These are phyloP conservation scores for Tetrastigma voinierianum DNA, from an alignment of 164 flowering plant species.

Conservation along the genomic window DNA sequence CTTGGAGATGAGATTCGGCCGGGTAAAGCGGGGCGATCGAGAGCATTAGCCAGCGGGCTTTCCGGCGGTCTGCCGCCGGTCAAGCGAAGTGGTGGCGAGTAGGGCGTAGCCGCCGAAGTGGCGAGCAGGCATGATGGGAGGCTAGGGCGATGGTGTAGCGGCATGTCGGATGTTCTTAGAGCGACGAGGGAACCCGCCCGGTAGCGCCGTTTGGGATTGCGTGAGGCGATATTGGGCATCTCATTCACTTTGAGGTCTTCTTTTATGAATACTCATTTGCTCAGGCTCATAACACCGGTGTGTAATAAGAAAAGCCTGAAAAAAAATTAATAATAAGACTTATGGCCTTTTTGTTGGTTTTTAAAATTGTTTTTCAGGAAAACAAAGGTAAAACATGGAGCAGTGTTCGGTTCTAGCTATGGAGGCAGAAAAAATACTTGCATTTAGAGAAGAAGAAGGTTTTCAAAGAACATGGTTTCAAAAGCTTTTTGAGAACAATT, in stretches of 20 bases:
- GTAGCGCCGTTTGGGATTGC: slow-evolving; percentile 41
- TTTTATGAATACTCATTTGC: slow-evolving; percentile 44
- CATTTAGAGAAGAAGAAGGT: too few species aligned
- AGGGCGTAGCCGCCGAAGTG: slow-evolving; percentile 48
- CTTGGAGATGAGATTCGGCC: slow-evolving; percentile 47
- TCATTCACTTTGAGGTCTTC: slow-evolving; percentile 37
- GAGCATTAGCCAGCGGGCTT: slow-evolving; percentile 52
- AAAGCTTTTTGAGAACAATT: too few species aligned
- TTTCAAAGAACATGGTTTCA: too few species aligned
- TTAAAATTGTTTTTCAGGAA: too few species aligned
- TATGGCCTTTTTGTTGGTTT: too few species aligned
- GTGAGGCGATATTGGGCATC: slow-evolving; percentile 27
- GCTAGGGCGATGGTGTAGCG: slow-evolving; percentile 50
- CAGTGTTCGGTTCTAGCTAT: too few species aligned
- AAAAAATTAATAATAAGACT: too few species aligned
- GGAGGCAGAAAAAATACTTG: too few species aligned
- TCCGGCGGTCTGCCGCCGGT: slow-evolving; percentile 50
- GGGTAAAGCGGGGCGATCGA: slow-evolving; percentile 62
- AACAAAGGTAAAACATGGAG: too few species aligned
- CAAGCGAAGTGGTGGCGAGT: slow-evolving; percentile 35
- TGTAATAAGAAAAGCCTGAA: slow-evolving; percentile 13
- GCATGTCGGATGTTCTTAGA: slow-evolving; percentile 52
- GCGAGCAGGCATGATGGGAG: slow-evolving; percentile 40
- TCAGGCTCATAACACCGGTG: slow-evolving; percentile 51
- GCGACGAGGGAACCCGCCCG: slow-evolving; percentile 37